Base-by-base conservation (phyloP, 345 rosid species). In the Populus deltoides region DNA sequence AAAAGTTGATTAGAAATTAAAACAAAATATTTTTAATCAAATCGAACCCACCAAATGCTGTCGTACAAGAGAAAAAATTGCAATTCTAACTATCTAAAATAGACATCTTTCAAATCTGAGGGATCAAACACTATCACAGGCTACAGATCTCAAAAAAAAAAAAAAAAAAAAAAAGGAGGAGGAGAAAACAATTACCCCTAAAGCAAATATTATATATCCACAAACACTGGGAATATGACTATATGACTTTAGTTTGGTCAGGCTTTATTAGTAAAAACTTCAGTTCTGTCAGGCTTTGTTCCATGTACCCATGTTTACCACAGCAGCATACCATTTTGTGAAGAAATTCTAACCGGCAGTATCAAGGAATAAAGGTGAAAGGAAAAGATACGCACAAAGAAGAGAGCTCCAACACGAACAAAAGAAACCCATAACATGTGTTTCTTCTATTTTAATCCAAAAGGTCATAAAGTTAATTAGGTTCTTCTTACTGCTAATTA, bases 381-480 rank as follows among this genome's bases (percentile, higher is more conserved):
- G 29, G 25, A 59, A 59, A n/a, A 24, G 29, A 59, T 2, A 2
- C 9, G 29, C 29, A 59, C 12, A 9, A 24, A 59, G 27, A 59
- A 11, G 6, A 59, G 9, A 59, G 13, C 24, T 4, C 62, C 62
- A 57, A 3, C 62, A 57, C 0, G 63, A 24, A 24, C 65, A 59
- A 24, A 59, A 59, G 65, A 59, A 59, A 24, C 65, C 9, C 65
- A 59, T 59, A 24, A 6, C 1, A 4, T 59, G n/a, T 10, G 65
- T 59, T 59, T 24, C 65, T 59, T 59, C 65, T 59, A 24, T 59
- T 59, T 25, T 59, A 24, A 13, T 75, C 70, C 71, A 61, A 62
- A 45, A 33, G 3, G 75, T 69, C 16, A 69, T 61, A 70, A 17
- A 70, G 75, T 70, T 63, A 75, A 59, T 39, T 69, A 43, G 66